Conservation (phyloP, 306 rosid genomes). For the Gastrolobium bilobum region DNA sequence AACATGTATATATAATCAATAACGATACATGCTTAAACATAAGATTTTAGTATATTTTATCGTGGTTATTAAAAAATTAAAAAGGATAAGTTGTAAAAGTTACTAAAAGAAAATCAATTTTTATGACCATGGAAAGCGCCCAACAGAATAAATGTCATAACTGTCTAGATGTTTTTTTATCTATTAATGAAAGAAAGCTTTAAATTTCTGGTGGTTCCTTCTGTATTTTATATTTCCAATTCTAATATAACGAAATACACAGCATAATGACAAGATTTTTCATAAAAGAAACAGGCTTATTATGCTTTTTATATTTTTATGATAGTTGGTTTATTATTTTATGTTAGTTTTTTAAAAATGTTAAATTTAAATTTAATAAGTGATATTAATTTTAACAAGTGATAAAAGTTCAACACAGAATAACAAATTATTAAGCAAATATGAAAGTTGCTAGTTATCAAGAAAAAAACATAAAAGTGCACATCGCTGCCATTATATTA, state of each 20-base stretch:
- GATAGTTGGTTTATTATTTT: background rate
- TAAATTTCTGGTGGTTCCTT: background rate
- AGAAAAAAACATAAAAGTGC: no score
- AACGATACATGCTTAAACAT: background rate
- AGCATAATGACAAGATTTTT: background rate
- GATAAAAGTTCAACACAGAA: background rate
- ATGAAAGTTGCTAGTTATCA: no score
- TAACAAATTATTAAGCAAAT: no score
- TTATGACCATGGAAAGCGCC: constrained; percentile 44
- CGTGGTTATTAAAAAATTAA: no score
- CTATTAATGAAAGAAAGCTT: background rate
- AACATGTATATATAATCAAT: background rate
- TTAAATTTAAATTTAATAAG: background rate
- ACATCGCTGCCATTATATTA: no score
- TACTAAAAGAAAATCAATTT: constrained; percentile 23
- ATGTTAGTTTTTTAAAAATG: background rate
- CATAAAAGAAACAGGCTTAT: background rate
- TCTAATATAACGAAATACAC: background rate
- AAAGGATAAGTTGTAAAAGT: background rate
- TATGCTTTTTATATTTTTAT: background rate
- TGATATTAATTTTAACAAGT: background rate
- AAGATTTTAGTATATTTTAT: background rate
- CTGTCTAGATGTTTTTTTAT: background rate
- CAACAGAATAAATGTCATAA: background rate
- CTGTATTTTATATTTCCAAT: background rate